Evolutionary conservation across 1,139 yeast genomes (phyloP).

Genomic region (Debaryomyces sp.): DNA sequence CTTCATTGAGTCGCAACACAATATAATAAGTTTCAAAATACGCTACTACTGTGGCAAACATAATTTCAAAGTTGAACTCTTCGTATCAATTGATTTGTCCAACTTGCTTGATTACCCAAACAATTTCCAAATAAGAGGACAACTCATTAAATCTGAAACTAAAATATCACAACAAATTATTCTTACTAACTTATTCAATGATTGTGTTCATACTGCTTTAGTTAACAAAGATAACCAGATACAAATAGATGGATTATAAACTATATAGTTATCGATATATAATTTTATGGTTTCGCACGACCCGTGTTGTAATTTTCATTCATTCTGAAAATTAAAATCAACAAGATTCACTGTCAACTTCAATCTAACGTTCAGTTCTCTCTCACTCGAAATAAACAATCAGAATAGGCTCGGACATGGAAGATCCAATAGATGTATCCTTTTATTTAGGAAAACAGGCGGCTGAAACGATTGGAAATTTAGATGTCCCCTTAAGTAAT

Average conservation of each 20-base stretch:
- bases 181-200: not conserved
- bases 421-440: conserved; percentile 39
- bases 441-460: conserved; percentile 41
- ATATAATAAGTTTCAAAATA: conserved; percentile 14
- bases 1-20: conserved; percentile 10
- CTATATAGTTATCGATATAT: not conserved
- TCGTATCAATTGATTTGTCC: conserved; percentile 8
- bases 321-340: conserved; percentile 2
- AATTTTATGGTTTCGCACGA: not conserved
- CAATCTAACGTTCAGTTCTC: not conserved
- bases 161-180: not conserved
- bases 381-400: not conserved
- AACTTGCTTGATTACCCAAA: conserved; percentile 12
- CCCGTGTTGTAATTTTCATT: conserved; percentile 1
- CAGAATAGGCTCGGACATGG: conserved; percentile 21
- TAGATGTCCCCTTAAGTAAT: conserved; percentile 70
- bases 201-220: not conserved
- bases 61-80: conserved; percentile 15
- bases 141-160: conserved; percentile 1
- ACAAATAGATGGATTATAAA: not conserved
- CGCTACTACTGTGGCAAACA: conserved; percentile 16
- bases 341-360: not conserved
- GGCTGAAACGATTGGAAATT: conserved; percentile 33
- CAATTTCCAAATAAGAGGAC: not conserved
- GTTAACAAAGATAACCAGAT: not conserved